Percentiles rank a stretch among this genome's conserved stretches.
These are phyloP conservation scores for Schwanniomyces occidentalis DNA, from an alignment of 805 yeast species.

Conservation along the genomic window DNA sequence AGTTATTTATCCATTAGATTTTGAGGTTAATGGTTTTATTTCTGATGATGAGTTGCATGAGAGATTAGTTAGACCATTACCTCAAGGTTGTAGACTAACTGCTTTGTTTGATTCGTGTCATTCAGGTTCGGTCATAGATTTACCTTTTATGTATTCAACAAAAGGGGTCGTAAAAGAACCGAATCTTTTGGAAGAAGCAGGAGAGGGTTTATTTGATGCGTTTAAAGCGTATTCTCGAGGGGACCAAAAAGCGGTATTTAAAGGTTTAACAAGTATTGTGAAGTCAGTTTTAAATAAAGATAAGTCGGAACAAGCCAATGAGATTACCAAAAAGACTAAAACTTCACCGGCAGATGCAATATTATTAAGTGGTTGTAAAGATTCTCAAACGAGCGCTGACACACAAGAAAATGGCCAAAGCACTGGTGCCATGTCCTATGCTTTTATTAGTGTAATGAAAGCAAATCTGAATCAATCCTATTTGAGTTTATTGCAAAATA, in stretches of 20 bases:
- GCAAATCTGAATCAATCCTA: constrained; percentile 33
- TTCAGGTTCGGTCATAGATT: constrained; percentile 41
- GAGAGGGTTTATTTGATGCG: constrained; percentile 33
- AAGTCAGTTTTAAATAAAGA: constrained; percentile 26
- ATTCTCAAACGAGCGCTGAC: constrained; percentile 43
- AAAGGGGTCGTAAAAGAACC: constrained; percentile 42
- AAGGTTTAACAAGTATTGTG: constrained; percentile 34
- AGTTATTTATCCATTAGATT: constrained; percentile 39
- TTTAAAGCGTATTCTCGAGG: constrained; percentile 33
- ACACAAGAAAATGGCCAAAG: constrained; percentile 33
- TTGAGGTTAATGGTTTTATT: constrained; percentile 30
- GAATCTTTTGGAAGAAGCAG: constrained; percentile 36
- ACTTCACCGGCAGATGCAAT: constrained; percentile 42
- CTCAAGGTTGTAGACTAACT: constrained; percentile 38
- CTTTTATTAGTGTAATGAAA: constrained; percentile 29
- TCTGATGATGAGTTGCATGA: constrained; percentile 42
- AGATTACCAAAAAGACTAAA: constrained; percentile 30
- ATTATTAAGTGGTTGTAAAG: constrained; percentile 40
- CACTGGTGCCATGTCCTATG: constrained; percentile 45
- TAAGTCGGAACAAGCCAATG: constrained; percentile 23
- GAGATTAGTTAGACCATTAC: constrained; percentile 37
- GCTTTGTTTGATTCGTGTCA: constrained; percentile 43
- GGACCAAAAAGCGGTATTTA: constrained; percentile 38
- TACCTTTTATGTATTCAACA: constrained; percentile 40
- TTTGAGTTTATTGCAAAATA: constrained; percentile 35